A percentile compares a stretch with the other conserved stretches of the same genome.
These are phyloP conservation scores for Heliamphora pulchella DNA, from an alignment of 179 eudicot genomes.

Conservation along the genomic window DNA sequence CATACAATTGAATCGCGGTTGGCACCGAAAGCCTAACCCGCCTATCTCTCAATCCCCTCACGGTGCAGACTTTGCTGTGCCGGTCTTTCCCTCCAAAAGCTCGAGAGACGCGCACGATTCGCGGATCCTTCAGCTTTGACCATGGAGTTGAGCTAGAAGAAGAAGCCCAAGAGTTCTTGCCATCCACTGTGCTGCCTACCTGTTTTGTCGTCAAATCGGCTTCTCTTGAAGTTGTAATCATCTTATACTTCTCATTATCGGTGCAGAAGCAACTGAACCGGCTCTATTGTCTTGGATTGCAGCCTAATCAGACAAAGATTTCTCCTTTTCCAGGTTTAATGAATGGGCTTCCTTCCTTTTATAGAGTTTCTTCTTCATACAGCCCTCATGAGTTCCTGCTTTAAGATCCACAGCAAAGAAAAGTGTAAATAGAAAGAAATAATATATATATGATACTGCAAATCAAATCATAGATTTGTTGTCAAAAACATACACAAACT, in stretches of 20 bases:
- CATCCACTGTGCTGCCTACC: too few relatives aligned
- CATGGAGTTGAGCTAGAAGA: slow-evolving; percentile 40
- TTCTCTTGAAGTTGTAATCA: slow-evolving; percentile 51
- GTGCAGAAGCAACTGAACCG: slow-evolving; percentile 6
- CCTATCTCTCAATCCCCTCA: slow-evolving; percentile 78
- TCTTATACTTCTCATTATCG: slow-evolving; percentile 23
- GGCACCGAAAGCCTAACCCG: slow-evolving; percentile 81
- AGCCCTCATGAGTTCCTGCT: neutral
- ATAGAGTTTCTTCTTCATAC: neutral
- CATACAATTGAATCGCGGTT: slow-evolving; percentile 84
- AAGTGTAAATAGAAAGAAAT: neutral
- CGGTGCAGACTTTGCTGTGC: slow-evolving; percentile 90
- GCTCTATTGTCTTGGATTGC: neutral
- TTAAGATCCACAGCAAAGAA: neutral
- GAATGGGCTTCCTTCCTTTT: neutral
- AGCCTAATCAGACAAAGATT: neutral
- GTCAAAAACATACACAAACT: neutral
- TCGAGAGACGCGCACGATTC: slow-evolving; percentile 77
- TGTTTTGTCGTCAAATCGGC: slow-evolving; percentile 33
- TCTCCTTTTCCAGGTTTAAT: neutral
- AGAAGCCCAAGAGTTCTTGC: too few relatives aligned
- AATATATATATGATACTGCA: neutral
- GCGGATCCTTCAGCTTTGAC: slow-evolving; percentile 64
- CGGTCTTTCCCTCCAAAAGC: slow-evolving; percentile 90
- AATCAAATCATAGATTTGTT: neutral